Conservation (phyloP, 345 rosid species). For the Gossypium arboreum region DNA sequence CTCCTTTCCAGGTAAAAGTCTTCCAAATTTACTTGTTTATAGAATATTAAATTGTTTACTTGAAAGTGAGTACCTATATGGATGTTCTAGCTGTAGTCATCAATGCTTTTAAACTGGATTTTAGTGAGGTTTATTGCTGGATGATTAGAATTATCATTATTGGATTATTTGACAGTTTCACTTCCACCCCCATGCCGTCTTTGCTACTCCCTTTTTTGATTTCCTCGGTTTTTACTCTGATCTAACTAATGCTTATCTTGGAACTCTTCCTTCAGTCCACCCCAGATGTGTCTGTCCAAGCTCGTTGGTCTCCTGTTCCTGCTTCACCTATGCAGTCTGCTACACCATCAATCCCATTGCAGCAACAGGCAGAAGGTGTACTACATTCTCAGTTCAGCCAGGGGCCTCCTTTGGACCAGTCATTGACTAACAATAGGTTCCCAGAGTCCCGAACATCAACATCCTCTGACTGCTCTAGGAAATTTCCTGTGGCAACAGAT, state of each 20-base stretch:
- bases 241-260: slow-evolving; percentile 14
- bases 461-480: slow-evolving; percentile 32
- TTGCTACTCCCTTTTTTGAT: no score
- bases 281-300: slow-evolving; percentile 66
- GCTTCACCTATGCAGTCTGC: slow-evolving; percentile 47
- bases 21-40: background rate
- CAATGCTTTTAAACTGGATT: background rate
- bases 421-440: slow-evolving; percentile 44
- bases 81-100: background rate
- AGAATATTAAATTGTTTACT: background rate
- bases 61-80: background rate
- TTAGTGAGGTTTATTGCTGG: background rate
- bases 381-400: slow-evolving; percentile 57
- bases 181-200: background rate
- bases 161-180: background rate
- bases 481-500: slow-evolving; percentile 30
- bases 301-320: slow-evolving; percentile 81
- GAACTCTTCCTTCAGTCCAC: slow-evolving; percentile 49
- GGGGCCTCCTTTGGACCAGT: slow-evolving; percentile 45
- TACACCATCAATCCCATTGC: slow-evolving; percentile 54
- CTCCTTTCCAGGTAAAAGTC: slow-evolving; percentile 83
- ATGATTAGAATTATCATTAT: background rate
- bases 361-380: slow-evolving; percentile 50
- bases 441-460: slow-evolving; percentile 44
- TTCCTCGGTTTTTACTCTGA: background rate